Evolutionary conservation across 495 filamentous ascomycete species (phyloP).

Genomic region (Neurospora sp.): DNA sequence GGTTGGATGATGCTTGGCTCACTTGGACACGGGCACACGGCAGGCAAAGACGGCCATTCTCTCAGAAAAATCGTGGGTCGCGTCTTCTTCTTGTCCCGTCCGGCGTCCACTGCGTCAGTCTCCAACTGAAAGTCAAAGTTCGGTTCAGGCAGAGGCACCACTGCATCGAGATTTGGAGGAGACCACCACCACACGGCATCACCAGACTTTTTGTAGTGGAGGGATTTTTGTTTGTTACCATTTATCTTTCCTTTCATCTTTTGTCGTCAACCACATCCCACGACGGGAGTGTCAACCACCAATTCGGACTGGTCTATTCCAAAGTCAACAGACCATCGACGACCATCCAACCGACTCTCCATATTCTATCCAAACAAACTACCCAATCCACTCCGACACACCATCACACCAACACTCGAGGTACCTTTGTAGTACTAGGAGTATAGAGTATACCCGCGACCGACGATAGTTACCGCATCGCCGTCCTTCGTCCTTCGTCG

Average conservation of each 20-base stretch:
- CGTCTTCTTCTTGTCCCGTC: slow-evolving; percentile 6
- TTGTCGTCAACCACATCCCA: background rate
- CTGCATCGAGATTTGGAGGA: background rate
- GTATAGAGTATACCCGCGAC: background rate
- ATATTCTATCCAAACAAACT: background rate
- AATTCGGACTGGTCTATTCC: too few species aligned
- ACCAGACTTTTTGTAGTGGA: background rate
- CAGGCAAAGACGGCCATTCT: slow-evolving; percentile 1
- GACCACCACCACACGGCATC: background rate
- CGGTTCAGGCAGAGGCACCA: background rate
- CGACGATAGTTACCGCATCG: background rate
- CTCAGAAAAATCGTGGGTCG: slow-evolving; percentile 21
- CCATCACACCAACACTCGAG: background rate
- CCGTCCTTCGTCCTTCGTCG: background rate
- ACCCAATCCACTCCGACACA: background rate
- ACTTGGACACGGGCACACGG: slow-evolving; percentile 3
- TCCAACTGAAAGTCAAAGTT: background rate
- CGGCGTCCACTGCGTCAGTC: background rate
- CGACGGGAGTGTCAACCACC: background rate
- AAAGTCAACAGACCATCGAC: background rate
- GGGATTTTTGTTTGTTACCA: background rate
- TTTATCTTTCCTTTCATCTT: background rate
- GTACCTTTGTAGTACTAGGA: background rate
- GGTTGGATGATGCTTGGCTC: slow-evolving; percentile 7
- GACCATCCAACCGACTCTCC: background rate